A percentile compares a stretch with the other conserved stretches of the same genome.
Evolutionary conservation across 2,329 filamentous ascomycete genomes (phyloP).

Genomic region (Metarhizium sp.): DNA sequence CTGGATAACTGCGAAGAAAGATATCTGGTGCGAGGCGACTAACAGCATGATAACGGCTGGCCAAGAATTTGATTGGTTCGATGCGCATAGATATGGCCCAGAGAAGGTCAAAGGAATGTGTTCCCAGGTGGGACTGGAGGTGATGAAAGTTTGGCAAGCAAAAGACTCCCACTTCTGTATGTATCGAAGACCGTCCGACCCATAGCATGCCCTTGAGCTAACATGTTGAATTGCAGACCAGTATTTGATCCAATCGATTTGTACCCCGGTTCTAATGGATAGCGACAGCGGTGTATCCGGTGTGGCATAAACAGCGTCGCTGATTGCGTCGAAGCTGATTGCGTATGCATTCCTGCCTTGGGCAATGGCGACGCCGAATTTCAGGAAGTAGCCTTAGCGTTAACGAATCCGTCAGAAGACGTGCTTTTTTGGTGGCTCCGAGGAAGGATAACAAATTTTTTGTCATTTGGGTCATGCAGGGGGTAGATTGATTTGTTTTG

Average conservation of each 20-base stretch:
- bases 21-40: constrained; percentile 18
- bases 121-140: constrained; percentile 25
- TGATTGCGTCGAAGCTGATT: not conserved
- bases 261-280: constrained; percentile 22
- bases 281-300: constrained; percentile 29
- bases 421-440: not conserved
- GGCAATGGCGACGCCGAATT: not conserved
- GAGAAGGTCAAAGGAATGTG: constrained; percentile 28
- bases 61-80: constrained; percentile 33
- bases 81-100: constrained; percentile 32
- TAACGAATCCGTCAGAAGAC: not conserved
- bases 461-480: not conserved
- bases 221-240: constrained; percentile 19
- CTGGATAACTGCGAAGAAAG: constrained; percentile 26
- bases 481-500: not conserved
- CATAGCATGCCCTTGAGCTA: constrained; percentile 5
- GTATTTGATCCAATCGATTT: constrained; percentile 26
- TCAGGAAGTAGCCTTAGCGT: not conserved
- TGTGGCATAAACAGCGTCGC: constrained; percentile 4
- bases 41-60: constrained; percentile 18
- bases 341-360: not conserved
- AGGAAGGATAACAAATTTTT: not conserved
- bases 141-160: constrained; percentile 26
- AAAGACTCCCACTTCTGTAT: constrained; percentile 29
- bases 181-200: constrained; percentile 11